A percentile compares a stretch with the other conserved stretches of the same genome.
These are phyloP conservation scores for Clavispora fructus DNA, from an alignment of 805 yeast genomes.

Conservation along the genomic window DNA sequence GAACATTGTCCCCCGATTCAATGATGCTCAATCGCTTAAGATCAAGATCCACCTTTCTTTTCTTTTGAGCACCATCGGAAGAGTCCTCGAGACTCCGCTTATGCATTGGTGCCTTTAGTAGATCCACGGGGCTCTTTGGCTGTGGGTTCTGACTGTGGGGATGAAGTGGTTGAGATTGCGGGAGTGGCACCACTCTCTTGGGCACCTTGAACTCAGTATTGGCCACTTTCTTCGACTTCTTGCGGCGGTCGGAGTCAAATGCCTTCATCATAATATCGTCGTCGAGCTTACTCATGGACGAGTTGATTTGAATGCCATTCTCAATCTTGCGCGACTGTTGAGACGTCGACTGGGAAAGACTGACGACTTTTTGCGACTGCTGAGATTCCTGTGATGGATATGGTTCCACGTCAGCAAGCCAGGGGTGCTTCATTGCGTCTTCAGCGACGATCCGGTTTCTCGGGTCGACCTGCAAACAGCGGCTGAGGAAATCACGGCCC, in stretches of 20 bases:
- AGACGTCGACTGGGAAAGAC: slow-evolving; percentile 67
- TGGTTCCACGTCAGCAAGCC: slow-evolving; percentile 51
- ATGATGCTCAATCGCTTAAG: not conserved
- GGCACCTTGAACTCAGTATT: slow-evolving; percentile 39
- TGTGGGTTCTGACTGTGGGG: slow-evolving; percentile 1
- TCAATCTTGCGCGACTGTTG: slow-evolving; percentile 50
- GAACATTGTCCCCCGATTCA: slow-evolving; percentile 17
- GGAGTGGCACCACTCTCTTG: slow-evolving; percentile 38
- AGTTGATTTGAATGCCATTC: slow-evolving; percentile 30
- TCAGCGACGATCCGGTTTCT: slow-evolving; percentile 64
- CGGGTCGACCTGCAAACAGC: slow-evolving; percentile 75
- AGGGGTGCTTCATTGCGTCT: slow-evolving; percentile 72
- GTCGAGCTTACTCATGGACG: slow-evolving; percentile 36
- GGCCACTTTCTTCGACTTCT: slow-evolving; percentile 14
- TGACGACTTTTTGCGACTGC: slow-evolving; percentile 37
- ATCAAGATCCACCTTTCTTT: not conserved
- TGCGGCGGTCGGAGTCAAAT: slow-evolving; percentile 24
- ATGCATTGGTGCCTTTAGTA: not conserved
- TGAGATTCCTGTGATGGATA: slow-evolving; percentile 17
- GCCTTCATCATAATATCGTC: slow-evolving; percentile 42
- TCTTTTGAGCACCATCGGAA: not conserved
- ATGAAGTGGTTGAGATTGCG: slow-evolving; percentile 30
- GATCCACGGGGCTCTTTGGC: not conserved
- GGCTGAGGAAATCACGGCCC: slow-evolving; percentile 67
- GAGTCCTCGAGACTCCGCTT: not conserved